Evolutionary conservation across 345 rosid species (phyloP), one percentile per base, ranked within the genome.

Genomic region (Camelina sativa): DNA sequence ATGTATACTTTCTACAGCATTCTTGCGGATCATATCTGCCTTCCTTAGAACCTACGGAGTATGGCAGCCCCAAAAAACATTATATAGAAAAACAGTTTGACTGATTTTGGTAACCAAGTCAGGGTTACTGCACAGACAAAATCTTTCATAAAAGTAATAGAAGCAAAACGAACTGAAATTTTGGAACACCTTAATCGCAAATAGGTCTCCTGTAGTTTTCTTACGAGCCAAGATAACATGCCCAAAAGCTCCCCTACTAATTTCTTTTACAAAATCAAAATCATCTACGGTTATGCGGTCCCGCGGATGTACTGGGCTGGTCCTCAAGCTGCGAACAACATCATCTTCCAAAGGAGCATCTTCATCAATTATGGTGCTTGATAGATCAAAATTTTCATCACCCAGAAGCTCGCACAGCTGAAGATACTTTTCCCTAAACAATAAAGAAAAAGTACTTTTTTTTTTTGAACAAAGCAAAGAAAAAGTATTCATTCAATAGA

Each of bases 11-110:
- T 95, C 96, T 71, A 95, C 97, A 32, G 97, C 97, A 85, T 95
- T 95, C 83, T 95, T 95, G 32, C 97, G 93, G 58, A 89, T 86
- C 96, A 91, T 94, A 80, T 94, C 97, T 35, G 98, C 98, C 77
- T 94, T 94, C 77, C 85, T 94, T 63, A 94, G 88, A 79, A 94
- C 96, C 98, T 94, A 86, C 30, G 54, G 48, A 44, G 80, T 61
- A 72, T 60, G 51, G 23, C 69, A 71, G 68, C 16, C 62, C 54
- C 63, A 46, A 63, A 52, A 59, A 40, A 38, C 11, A 76, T 68
- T 58, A 59, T 30, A n/a, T 52, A 67, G 37, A 25, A 40, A 19
- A 70, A 64, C 38, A 64, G 72, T 30, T 47, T 4, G 17, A 60
- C 57, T 50, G 50, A 35, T 60, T 25, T 28, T 44, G 65, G 53